Evolutionary conservation across 306 rosid species (phyloP).

Genomic region (Macrotyloma uniflorum): DNA sequence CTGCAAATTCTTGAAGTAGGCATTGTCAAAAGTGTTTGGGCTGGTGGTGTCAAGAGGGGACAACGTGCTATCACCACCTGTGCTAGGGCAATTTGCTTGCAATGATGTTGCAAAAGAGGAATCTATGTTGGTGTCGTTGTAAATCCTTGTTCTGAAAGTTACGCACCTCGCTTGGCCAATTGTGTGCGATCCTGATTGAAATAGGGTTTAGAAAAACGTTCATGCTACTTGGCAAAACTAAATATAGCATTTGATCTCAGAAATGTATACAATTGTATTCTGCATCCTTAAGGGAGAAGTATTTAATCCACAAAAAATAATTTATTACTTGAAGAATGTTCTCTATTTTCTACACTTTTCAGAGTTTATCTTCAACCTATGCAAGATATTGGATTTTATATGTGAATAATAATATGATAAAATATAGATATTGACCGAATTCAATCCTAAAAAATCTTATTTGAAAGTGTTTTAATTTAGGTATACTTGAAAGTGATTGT

Average conservation of each 20-base stretch:
- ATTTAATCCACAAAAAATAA: no score
- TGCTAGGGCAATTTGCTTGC: slow-evolving; percentile 51
- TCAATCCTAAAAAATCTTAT: no score
- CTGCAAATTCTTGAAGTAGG: slow-evolving; percentile 58
- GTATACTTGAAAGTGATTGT: background rate
- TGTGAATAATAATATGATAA: no score
- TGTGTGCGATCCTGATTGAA: slow-evolving; percentile 60
- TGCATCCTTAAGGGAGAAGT: no score
- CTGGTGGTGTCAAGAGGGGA: slow-evolving; percentile 51
- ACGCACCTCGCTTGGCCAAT: slow-evolving; percentile 59
- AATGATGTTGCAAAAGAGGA: slow-evolving; percentile 47
- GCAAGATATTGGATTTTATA: no score
- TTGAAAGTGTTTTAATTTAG: background rate
- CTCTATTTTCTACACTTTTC: no score
- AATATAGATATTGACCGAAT: no score
- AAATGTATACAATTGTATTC: no score
- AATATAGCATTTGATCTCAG: no score
- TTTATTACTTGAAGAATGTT: no score
- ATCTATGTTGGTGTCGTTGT: slow-evolving; percentile 67
- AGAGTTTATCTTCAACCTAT: no score
- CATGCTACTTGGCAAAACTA: background rate
- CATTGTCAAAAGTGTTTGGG: slow-evolving; percentile 56
- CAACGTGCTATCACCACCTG: slow-evolving; percentile 54
- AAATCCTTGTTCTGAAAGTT: slow-evolving; percentile 51
- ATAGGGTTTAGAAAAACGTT: background rate